phyloP scores from a whole-genome alignment of 2,329 filamentous ascomycete genomes.

The Monosporascus sp. region DNA sequence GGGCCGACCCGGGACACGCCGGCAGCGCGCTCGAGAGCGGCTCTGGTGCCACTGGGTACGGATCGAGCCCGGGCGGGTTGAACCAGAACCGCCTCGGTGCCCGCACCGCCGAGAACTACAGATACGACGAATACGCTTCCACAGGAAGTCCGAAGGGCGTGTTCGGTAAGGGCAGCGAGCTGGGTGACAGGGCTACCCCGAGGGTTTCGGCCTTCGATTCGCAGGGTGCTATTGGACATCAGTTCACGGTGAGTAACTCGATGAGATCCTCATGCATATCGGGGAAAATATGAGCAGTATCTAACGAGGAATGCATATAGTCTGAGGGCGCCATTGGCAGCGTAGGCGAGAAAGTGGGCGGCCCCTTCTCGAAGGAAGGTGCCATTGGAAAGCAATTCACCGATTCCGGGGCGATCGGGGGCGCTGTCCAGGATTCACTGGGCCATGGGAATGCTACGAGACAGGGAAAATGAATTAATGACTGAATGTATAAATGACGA shows the following conservation, averaged over 20 bases:
- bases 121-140: conserved; percentile 7
- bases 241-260: conserved; percentile 9
- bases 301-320: neutral
- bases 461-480: conserved; percentile 6
- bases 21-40: no score
- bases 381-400: conserved; percentile 10
- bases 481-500: neutral
- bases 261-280: no score
- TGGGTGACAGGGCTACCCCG: neutral
- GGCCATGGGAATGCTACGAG: conserved; percentile 10
- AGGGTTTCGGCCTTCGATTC: conserved; percentile 10
- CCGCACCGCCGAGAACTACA: conserved; percentile 3
- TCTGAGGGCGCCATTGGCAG: conserved; percentile 10
- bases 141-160: conserved; percentile 4
- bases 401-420: conserved; percentile 10
- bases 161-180: neutral
- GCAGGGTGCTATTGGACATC: conserved; percentile 10
- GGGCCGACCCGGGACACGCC: no score
- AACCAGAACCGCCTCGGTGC: neutral
- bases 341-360: conserved; percentile 9
- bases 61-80: no score
- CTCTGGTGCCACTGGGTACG: no score
- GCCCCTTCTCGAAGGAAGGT: conserved; percentile 11
- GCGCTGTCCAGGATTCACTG: conserved; percentile 10
- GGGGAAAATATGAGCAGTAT: no score